These are phyloP conservation scores for Nigrospora oryzae DNA, from an alignment of 2,329 filamentous ascomycete genomes.

Conservation along the genomic window DNA sequence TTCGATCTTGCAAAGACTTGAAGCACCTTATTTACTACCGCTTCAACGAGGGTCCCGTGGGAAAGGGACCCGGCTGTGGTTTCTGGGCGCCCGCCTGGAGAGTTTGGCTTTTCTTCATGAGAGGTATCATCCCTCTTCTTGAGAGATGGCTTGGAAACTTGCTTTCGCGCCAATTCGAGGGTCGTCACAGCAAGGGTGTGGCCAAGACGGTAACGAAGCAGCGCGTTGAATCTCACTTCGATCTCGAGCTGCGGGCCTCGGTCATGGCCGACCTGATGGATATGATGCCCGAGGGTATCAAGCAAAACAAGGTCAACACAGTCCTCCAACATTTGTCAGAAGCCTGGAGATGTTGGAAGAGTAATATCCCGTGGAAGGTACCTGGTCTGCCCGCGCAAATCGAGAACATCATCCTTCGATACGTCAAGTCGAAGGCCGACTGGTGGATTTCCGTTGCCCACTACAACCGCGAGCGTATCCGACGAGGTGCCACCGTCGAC, in stretches of 20 bases:
- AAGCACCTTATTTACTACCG: conserved; percentile 99
- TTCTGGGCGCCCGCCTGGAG: conserved; percentile 99
- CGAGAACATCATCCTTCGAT: conserved; percentile 96
- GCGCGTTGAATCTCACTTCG: conserved; percentile 96
- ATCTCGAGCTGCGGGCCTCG: conserved; percentile 90
- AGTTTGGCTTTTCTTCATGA: conserved; percentile 99
- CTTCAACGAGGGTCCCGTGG: conserved; percentile 94
- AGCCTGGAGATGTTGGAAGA: conserved; percentile 99
- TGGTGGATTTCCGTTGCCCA: conserved; percentile 99
- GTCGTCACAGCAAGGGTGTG: conserved; percentile 96
- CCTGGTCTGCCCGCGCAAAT: conserved; percentile 93
- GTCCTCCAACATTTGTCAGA: conserved; percentile 95
- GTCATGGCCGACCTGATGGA: conserved; percentile 99
- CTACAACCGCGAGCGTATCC: conserved; percentile 96
- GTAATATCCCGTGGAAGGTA: conserved; percentile 99
- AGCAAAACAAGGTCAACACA: conserved; percentile 98
- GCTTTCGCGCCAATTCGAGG: conserved; percentile 94
- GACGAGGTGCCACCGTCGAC: conserved; percentile 92
- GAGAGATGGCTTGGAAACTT: conserved; percentile 97
- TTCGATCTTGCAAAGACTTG: conserved; percentile 95
- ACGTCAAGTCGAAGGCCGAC: conserved; percentile 98
- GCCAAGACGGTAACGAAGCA: conserved; percentile 99
- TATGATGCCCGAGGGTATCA: conserved; percentile 99
- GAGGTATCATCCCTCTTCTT: conserved; percentile 91
- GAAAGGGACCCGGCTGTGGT: conserved; percentile 94